Base-by-base conservation (phyloP, 2,329 filamentous ascomycete species). In the Anthostomella pinea region DNA sequence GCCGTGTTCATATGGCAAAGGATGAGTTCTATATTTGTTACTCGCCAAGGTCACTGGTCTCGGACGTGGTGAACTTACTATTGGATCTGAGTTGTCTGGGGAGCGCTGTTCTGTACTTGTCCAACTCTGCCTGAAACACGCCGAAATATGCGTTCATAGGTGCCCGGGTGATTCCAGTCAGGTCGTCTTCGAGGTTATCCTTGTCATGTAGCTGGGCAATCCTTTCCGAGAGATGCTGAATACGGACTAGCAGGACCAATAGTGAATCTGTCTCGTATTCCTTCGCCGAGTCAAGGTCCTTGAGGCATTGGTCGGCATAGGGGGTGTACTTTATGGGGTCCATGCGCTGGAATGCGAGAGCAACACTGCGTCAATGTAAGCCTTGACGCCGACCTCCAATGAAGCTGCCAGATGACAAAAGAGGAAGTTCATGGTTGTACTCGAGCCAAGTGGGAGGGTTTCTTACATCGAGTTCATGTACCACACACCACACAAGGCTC, bases 401-500 rank as follows among this genome's bases (percentile, higher is more conserved):
- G n/a, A n/a, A n/a, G n/a, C n/a, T n/a, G n/a, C n/a, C n/a, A n/a
- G n/a, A n/a, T n/a, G n/a, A n/a, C n/a, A n/a, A n/a, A n/a, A n/a
- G n/a, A n/a, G n/a, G n/a, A n/a, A n/a, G n/a, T n/a, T n/a, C n/a
- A n/a, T n/a, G n/a, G n/a, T n/a, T n/a, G n/a, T n/a, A n/a, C n/a
- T n/a, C n/a, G n/a, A n/a, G n/a, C n/a, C n/a, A n/a, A n/a, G n/a
- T n/a, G n/a, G n/a, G n/a, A n/a, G n/a, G n/a, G n/a, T n/a, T n/a
- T 58, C 70, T 51, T 58, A 78, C 74, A 67, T 64, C 8, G 72
- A 76, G 10, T 64, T 69, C 19, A 79, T 43, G 40, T 75, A 78
- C 68, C 74, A 79, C 2, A 72, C 68, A 0, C 72, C 75, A 1
- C 75, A 58, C 1, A 77, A 59, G 0, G 68, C 63, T n/a, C 75